phyloP scores from a whole-genome alignment of 2,329 filamentous ascomycete species.

The Monosporascus sp. region DNA sequence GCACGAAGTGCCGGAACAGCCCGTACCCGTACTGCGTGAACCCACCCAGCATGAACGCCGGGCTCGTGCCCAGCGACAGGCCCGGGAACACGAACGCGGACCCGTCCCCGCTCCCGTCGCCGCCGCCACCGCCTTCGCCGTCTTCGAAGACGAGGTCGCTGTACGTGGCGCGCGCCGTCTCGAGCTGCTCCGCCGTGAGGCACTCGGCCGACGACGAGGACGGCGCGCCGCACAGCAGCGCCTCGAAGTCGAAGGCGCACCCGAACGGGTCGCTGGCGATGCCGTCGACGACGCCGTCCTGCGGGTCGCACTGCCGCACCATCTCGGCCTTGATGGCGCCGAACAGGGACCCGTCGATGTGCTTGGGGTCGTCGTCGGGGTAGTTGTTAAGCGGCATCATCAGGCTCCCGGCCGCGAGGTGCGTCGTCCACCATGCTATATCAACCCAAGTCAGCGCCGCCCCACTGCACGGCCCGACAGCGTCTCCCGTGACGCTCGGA shows the following conservation, averaged over 20 bases:
- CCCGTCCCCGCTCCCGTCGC: neutral
- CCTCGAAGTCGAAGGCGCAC: constrained; percentile 32
- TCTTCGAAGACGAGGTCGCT: neutral
- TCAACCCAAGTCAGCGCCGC: too few relatives aligned
- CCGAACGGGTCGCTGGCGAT: constrained; percentile 33
- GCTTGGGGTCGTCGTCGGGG: constrained; percentile 27
- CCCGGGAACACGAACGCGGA: constrained; percentile 8
- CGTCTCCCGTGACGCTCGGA: too few relatives aligned
- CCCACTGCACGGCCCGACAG: neutral
- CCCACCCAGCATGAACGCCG: constrained; percentile 3
- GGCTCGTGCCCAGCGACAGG: constrained; percentile 8
- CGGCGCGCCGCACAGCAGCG: constrained; percentile 24
- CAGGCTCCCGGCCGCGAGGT: constrained; percentile 19
- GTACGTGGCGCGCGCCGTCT: constrained; percentile 36
- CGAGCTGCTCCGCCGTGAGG: constrained; percentile 37
- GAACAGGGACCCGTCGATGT: constrained; percentile 19
- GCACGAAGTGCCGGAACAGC: constrained; percentile 41
- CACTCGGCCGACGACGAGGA: constrained; percentile 21
- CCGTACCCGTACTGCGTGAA: constrained; percentile 20
- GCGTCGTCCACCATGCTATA: constrained; percentile 22
- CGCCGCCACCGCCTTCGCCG: too few relatives aligned
- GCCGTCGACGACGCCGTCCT: constrained; percentile 35
- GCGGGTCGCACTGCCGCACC: constrained; percentile 34
- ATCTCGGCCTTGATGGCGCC: constrained; percentile 30
- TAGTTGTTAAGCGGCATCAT: constrained; percentile 15